These are phyloP conservation scores for Desmodesmus armatus DNA, from an alignment of 139 green algal genomes.

Conservation along the genomic window DNA sequence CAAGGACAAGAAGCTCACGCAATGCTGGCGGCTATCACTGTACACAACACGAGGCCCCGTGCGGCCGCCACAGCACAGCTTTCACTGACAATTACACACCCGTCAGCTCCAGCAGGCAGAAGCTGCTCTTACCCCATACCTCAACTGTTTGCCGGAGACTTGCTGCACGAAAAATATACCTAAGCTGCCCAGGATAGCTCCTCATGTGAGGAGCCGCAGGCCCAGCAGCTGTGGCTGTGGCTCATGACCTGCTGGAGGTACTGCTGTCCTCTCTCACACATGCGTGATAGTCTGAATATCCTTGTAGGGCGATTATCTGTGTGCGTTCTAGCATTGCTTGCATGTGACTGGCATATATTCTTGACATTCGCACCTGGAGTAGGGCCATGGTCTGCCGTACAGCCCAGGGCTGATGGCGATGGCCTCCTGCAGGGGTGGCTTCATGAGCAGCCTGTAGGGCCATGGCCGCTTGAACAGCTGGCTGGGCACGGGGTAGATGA, in stretches of 20 bases:
- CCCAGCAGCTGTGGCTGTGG: not conserved
- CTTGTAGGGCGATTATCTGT: not conserved
- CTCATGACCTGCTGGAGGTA: not conserved
- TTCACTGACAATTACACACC: not conserved
- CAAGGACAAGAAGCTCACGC: not conserved
- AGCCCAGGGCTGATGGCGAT: conserved; percentile 38
- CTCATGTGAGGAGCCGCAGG: too few species aligned
- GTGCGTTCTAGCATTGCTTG: not conserved
- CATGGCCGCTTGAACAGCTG: conserved; percentile 5
- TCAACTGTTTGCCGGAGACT: too few species aligned
- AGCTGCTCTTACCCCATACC: too few species aligned
- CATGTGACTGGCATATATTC: not conserved
- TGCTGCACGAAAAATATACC: too few species aligned
- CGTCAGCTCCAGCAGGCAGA: too few species aligned
- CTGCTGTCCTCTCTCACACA: not conserved
- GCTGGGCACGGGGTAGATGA: conserved; percentile 19
- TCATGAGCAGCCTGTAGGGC: conserved; percentile 38
- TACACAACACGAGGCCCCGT: not conserved
- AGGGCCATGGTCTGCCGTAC: conserved; percentile 38
- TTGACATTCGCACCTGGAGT: not conserved
- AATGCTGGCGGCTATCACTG: not conserved
- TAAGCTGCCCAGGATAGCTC: too few species aligned
- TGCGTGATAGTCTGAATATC: not conserved
- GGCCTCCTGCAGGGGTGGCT: not conserved
- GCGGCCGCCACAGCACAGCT: not conserved